Conservation (phyloP, 345 rosid species). For the Syzygium grande region DNA sequence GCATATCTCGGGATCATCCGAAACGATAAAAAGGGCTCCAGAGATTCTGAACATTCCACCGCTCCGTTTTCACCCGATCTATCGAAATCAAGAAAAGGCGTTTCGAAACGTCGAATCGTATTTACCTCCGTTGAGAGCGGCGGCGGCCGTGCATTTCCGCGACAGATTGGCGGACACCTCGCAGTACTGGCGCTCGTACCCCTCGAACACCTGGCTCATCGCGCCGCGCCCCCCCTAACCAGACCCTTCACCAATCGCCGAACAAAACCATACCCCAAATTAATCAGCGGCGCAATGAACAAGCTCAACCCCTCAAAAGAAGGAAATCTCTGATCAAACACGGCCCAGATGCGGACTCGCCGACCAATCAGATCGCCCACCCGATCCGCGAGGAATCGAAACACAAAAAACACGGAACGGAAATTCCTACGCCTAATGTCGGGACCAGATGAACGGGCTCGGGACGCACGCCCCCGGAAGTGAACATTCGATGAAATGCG, state of each 20-base stretch:
- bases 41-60: not conserved
- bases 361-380: not conserved
- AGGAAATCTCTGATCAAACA: not conserved
- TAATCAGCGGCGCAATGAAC: not conserved
- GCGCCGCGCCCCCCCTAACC: not conserved
- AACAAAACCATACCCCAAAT: not conserved
- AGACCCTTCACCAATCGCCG: not conserved
- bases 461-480: not conserved
- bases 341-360: not conserved
- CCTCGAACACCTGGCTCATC: slow-evolving; percentile 29
- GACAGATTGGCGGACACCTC: slow-evolving; percentile 20
- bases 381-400: not conserved
- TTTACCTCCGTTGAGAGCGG: slow-evolving; percentile 27
- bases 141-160: slow-evolving; percentile 18
- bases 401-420: fast-evolving
- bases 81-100: not conserved
- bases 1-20: not conserved
- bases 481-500: not conserved
- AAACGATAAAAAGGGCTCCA: not conserved
- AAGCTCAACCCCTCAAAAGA: not conserved
- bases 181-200: slow-evolving; percentile 17
- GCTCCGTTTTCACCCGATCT: not conserved
- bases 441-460: not conserved
- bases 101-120: not conserved
- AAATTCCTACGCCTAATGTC: not conserved